Evolutionary conservation across 371 early-diverging fungal genomes (phyloP), one percentile per base, ranked within the genome.

Genomic region (Dinochytrium kinnereticum): DNA sequence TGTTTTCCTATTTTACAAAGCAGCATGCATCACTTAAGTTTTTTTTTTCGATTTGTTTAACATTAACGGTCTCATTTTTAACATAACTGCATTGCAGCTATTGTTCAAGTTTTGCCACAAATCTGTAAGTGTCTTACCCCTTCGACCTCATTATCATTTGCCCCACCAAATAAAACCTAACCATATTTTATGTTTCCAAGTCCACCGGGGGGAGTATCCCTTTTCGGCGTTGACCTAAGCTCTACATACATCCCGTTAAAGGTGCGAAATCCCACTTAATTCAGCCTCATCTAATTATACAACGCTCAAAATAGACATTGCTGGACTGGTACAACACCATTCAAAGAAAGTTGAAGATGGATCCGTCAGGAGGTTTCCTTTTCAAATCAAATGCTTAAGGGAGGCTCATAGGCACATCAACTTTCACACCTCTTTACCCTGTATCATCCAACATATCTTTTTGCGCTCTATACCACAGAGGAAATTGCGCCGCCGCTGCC

Each of bases 241-340:
- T 93, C 91, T 31, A 88, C 89, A 53, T 88, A 78, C 66, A 76
- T 90, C 57, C 94, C 90, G n/a, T 78, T 85, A 37, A 75, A 80
- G 74, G 77, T 75, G 55, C 10, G 90, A 51, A 90, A 50, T 17
- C 38, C 19, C 59, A 31, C 36, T 34, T 0, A 33, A 2, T 69
- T 75, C 49, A 51, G 21, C 5, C 31, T 15, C n/a, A 0, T 26
- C 34, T 38, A 38, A 19, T 24, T 24, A 49, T 51, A 34, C 50
- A 61, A 30, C 34, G 26, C 38, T 5, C 2, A 26, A 26, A 26
- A 37, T 30, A 92, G 84, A 90, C 91, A 0, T 91, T 96, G 69
- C 91, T 94, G 59, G 92, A 94, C n/a, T 96, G 96, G 96, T 95
- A 69, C 71, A 70, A 79, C 39, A 77, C 30, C 39, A 65, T 78